Percentiles rank a stretch among this genome's conserved stretches.
phyloP scores from a whole-genome alignment of 495 filamentous ascomycete species.

The Zalerion maritima region DNA sequence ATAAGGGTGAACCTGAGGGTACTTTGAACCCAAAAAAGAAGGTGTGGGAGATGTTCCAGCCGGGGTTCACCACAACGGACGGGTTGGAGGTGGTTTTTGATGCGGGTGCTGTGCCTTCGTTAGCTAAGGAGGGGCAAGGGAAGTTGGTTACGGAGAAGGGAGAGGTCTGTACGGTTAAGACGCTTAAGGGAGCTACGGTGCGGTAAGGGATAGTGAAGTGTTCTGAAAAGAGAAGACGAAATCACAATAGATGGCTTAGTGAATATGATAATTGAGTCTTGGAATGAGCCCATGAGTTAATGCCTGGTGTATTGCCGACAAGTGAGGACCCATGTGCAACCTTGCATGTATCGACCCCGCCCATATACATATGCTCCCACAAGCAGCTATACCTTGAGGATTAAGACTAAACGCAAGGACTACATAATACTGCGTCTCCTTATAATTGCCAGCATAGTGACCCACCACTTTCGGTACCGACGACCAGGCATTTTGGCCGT shows the following conservation, averaged over 20 bases:
- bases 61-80: slow-evolving; percentile 79
- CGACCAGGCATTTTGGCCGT: too few relatives aligned
- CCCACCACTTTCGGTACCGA: too few relatives aligned
- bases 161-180: slow-evolving; percentile 59
- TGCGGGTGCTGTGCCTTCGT: slow-evolving; percentile 29
- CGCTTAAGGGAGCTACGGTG: slow-evolving; percentile 54
- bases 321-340: too few relatives aligned
- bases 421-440: too few relatives aligned
- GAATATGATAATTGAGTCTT: slow-evolving; percentile 4
- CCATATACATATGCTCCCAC: too few relatives aligned
- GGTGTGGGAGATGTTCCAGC: slow-evolving; percentile 91
- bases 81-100: slow-evolving; percentile 62
- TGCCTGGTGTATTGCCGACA: too few relatives aligned
- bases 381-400: too few relatives aligned
- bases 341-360: too few relatives aligned
- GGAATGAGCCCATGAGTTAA: slow-evolving; percentile 6
- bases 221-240: slow-evolving; percentile 7
- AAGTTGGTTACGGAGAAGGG: slow-evolving; percentile 58
- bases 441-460: too few relatives aligned
- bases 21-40: slow-evolving; percentile 98
- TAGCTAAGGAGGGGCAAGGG: slow-evolving; percentile 46
- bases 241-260: slow-evolving; percentile 7
- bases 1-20: slow-evolving; percentile 80
- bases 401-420: too few relatives aligned
- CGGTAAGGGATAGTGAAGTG: slow-evolving; percentile 34